Percentiles rank a stretch among this genome's conserved stretches.
Conservation (phyloP, 345 rosid genomes). For the Schrenkiella parvula region DNA sequence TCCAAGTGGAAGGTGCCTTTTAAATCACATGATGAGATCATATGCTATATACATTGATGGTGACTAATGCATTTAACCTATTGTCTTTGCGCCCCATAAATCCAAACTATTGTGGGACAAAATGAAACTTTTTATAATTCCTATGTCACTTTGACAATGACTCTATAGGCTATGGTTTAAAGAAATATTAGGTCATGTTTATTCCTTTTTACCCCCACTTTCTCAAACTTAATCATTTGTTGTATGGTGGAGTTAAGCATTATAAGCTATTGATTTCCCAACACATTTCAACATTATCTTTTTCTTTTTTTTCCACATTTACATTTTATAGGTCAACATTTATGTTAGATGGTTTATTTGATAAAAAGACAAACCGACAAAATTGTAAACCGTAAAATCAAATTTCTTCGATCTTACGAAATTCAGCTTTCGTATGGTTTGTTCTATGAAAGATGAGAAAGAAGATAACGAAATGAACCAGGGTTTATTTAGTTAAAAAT, state of each 20-base stretch:
- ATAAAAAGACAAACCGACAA: not conserved
- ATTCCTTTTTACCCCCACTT: conserved; percentile 17
- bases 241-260: conserved; percentile 10
- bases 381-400: not conserved
- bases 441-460: not conserved
- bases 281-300: not conserved
- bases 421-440: not conserved
- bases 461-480: not conserved
- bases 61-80: conserved; percentile 19
- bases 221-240: conserved; percentile 16
- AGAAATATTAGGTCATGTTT: conserved; percentile 30
- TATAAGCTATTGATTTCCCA: not conserved
- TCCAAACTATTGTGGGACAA: conserved; percentile 34
- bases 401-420: not conserved
- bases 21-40: conserved; percentile 30
- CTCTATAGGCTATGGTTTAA: conserved; percentile 18
- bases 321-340: not conserved
- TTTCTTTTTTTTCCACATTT: too few relatives aligned
- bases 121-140: conserved; percentile 11
- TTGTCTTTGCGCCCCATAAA: conserved; percentile 27
- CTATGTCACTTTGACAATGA: conserved; percentile 25
- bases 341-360: not conserved
- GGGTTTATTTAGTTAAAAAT: not conserved
- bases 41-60: conserved; percentile 19
- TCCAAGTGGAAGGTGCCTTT: conserved; percentile 18